Evolutionary conservation across 495 filamentous ascomycete genomes (phyloP).

Genomic region (Symbiotaphrina buchneri): DNA sequence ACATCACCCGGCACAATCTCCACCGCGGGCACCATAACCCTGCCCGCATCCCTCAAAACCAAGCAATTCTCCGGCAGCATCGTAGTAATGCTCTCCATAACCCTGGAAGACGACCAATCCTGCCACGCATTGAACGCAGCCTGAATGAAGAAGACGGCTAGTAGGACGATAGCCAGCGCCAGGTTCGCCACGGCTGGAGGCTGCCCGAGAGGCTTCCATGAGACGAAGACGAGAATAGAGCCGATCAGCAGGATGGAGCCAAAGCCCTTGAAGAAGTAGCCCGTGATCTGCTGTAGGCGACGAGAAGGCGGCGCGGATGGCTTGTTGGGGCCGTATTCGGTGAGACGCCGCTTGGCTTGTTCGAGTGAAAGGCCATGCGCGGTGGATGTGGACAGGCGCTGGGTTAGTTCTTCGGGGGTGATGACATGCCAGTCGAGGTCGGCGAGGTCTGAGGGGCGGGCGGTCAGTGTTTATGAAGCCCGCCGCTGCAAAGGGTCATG

Average conservation of each 20-base stretch:
- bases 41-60: too few relatives aligned
- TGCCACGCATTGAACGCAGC: conserved; percentile 46
- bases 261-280: conserved; percentile 53
- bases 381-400: conserved; percentile 24
- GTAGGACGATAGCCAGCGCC: conserved; percentile 39
- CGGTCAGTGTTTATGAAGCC: too few relatives aligned
- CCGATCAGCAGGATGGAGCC: conserved; percentile 39
- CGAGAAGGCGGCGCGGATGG: conserved; percentile 33
- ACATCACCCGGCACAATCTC: too few relatives aligned
- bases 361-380: conserved; percentile 25
- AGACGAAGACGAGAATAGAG: conserved; percentile 38
- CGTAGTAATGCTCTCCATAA: conserved; percentile 39
- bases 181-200: conserved; percentile 42
- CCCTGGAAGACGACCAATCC: conserved; percentile 35
- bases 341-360: conserved; percentile 20
- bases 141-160: conserved; percentile 42
- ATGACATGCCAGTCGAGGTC: conserved; percentile 32
- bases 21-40: too few relatives aligned
- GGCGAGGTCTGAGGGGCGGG: conserved; percentile 14
- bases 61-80: conserved; percentile 54
- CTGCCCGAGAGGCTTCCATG: conserved; percentile 46
- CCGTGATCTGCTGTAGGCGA: conserved; percentile 28
- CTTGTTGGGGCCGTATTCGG: conserved; percentile 36
- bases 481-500: too few relatives aligned
- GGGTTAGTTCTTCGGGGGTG: conserved; percentile 25